Evolutionary conservation across 2,329 filamentous ascomycete species (phyloP), one percentile per base, ranked within the genome.

Genomic region (Aureobasidium vineae): DNA sequence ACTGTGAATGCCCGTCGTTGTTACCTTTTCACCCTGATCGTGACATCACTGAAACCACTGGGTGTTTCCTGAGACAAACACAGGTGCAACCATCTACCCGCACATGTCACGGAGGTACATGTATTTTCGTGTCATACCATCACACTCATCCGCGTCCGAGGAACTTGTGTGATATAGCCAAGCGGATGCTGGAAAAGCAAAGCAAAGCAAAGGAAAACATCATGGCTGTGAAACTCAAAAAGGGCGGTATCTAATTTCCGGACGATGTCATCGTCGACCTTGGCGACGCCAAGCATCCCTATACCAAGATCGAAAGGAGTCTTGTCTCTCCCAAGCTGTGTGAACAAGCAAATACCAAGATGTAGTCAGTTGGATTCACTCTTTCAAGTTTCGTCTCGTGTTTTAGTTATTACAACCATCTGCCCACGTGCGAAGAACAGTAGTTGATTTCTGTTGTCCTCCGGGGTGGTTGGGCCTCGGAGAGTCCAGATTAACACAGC

Each of bases 401-500:
- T 5, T 11, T 2, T 13, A 11, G 0, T 10, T 0, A 6, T 11
- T 10, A 2, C 15, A 1, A 13, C 15, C 19, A 36, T 8, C 16
- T n/a, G 11, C 52, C 8, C 4, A 16, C n/a, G n/a, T 21, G 26
- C 7, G 4, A 23, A n/a, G 11, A 16, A 16, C 15, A 28, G 36
- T 28, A 1, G 7, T n/a, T 31, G 7, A 41, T n/a, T 21, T 16
- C 5, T 56, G 52, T 13, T 28, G 53, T 28, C 13, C 36, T 28
- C 13, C 36, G n/a, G 13, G 36, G 53, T 40, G 21, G 21, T 56
- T 56, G 38, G 23, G 38, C 40, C 16, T 31, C 40, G 38, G 38
- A n/a, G n/a, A 56, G n/a, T 26, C 36, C 54, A 59, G 54, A 45
- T 59, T 31, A 10, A 59, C 54, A 59, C 54, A 59, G 54, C 54